Evolutionary conservation across 2,329 filamentous ascomycete genomes (phyloP).

Genomic region (Trematosphaeria pertusa): DNA sequence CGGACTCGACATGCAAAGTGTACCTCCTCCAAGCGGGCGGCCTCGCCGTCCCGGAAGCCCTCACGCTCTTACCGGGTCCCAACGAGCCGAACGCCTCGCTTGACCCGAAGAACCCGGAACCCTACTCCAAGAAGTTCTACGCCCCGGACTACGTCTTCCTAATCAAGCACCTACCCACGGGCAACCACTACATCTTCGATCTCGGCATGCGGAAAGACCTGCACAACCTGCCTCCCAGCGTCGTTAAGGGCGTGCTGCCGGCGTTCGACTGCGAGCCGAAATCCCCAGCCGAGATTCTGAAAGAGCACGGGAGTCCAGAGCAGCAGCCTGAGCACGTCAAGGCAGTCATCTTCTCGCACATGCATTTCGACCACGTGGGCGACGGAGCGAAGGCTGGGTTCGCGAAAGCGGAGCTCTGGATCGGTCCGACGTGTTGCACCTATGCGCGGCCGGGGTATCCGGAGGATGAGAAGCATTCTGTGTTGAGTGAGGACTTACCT

Average conservation of each 20-base stretch:
- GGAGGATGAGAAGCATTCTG: conserved; percentile 24
- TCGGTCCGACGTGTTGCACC: conserved; percentile 45
- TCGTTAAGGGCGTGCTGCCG: conserved; percentile 51
- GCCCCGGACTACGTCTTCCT: conserved; percentile 43
- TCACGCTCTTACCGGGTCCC: conserved; percentile 55
- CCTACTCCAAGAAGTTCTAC: conserved; percentile 22
- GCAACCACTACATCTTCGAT: conserved; percentile 59
- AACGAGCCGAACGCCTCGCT: conserved; percentile 51
- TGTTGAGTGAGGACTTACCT: conserved; percentile 53
- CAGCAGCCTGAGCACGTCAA: conserved; percentile 50
- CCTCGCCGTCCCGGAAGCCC: conserved; percentile 55
- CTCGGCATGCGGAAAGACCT: conserved; percentile 60
- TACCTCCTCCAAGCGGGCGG: conserved; percentile 46
- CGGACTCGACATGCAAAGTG: conserved; percentile 35
- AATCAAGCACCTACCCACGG: conserved; percentile 34
- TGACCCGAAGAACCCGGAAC: conserved; percentile 44
- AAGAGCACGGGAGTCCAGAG: conserved; percentile 28
- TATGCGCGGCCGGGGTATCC: conserved; percentile 42
- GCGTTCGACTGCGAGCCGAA: conserved; percentile 44
- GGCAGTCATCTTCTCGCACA: conserved; percentile 48
- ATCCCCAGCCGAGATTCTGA: conserved; percentile 35
- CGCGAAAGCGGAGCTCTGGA: conserved; percentile 45
- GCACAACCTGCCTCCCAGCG: conserved; percentile 48
- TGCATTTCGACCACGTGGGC: conserved; percentile 53
- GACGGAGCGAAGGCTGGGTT: conserved; percentile 48